Base-by-base conservation (phyloP, 2,329 filamentous ascomycete genomes). In the Aureobasidium melanogenum region DNA sequence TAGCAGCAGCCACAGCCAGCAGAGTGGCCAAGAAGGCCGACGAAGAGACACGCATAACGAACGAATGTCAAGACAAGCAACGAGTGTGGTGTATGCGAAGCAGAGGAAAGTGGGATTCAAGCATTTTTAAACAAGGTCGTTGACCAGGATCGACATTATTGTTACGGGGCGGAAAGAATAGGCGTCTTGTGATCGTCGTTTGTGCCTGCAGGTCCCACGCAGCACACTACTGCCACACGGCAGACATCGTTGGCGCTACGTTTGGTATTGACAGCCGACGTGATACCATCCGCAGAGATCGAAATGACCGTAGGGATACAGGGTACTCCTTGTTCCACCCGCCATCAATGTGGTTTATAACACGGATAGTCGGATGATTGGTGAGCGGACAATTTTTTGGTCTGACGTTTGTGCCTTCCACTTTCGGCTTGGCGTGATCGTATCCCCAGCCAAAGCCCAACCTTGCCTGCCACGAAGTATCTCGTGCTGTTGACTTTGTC, bases 21-120 rank as follows among this genome's bases (percentile, higher is more conserved):
- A 62, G n/a, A 44, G 52, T 43, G 28, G 51, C 36, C 51, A 57
- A 54, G 10, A 51, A n/a, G 51, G 28, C 43, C 43, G 52, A 36
- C 3, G 50, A 57, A 12, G 60, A 62, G 32, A 57, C 28, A 51
- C 46, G 60, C 60, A 62, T 62, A 54, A 41, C 50, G 24, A 54
- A 54, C 50, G 36, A 41, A 30, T 54, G 28, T 56, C 38, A 34
- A 30, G 26, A 32, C 52, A 56, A 56, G 38, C 38, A 56, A 44
- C 36, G 52, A 56, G 24, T 38, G 48, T 38, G 26, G 39, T 56
- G 28, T 34, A 38, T 43, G 24, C 22, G 28, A 56, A 44, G 38
- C 36, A 32, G 43, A 44, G 34, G 28, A 17, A 15, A 10, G 38
- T 41, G 38, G 52, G 38, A 38, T 12, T 34, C 10, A 32, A 43